Evolutionary conservation across 495 filamentous ascomycete genomes (phyloP).

Genomic region (Staphylotrichum tortipilum): DNA sequence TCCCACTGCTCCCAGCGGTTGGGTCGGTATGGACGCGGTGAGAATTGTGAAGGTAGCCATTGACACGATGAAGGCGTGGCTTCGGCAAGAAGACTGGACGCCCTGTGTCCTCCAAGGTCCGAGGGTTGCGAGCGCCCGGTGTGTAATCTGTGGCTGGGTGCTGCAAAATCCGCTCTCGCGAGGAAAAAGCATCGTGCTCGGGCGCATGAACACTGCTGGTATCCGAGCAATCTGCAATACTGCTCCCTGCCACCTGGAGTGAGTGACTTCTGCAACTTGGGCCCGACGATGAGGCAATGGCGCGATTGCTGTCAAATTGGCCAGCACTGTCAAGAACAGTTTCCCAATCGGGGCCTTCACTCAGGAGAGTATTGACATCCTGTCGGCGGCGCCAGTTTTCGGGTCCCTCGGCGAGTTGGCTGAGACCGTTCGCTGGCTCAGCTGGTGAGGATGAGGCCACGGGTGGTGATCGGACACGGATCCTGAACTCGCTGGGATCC

Average conservation of each 20-base stretch:
- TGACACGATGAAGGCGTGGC: slow-evolving; percentile 16
- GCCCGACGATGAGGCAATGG: slow-evolving; percentile 7
- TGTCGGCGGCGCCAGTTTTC: neutral
- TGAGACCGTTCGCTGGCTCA: neutral
- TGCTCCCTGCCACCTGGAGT: slow-evolving; percentile 27
- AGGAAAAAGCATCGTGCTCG: slow-evolving; percentile 9
- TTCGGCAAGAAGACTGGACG: slow-evolving; percentile 21
- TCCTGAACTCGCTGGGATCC: slow-evolving; percentile 7
- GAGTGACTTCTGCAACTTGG: slow-evolving; percentile 5
- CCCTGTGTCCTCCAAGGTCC: slow-evolving; percentile 18
- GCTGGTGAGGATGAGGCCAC: neutral
- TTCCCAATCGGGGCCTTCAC: slow-evolving; percentile 23
- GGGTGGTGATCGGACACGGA: slow-evolving; percentile 2
- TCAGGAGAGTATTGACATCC: slow-evolving; percentile 10
- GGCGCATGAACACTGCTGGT: slow-evolving; percentile 6
- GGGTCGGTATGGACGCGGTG: slow-evolving; percentile 13
- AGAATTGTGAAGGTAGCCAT: slow-evolving; percentile 24
- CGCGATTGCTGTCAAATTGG: slow-evolving; percentile 23
- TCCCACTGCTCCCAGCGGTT: slow-evolving; percentile 3
- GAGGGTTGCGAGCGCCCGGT: slow-evolving; percentile 7
- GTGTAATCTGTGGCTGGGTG: slow-evolving; percentile 6
- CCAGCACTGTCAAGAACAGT: slow-evolving; percentile 19
- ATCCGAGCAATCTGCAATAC: slow-evolving; percentile 32
- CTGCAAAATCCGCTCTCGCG: slow-evolving; percentile 21
- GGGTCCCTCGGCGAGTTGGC: neutral